Base-by-base conservation (phyloP, 75 land plant genomes). In the Gnetum montanum region DNA sequence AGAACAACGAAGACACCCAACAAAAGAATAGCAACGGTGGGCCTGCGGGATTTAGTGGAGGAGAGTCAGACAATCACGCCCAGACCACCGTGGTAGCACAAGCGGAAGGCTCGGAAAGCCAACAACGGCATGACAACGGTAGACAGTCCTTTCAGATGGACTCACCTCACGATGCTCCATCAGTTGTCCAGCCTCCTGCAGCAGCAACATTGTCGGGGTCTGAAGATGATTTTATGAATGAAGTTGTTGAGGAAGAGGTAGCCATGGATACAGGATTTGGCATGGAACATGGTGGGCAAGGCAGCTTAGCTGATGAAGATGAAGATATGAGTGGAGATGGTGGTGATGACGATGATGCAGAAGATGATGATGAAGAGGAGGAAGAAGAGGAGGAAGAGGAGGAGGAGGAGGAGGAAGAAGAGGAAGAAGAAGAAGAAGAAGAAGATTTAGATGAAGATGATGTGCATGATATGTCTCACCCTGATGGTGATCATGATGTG, bases 391-490 rank as follows among this genome's bases (percentile, higher is more conserved):
- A 86, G 35, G 85, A n/a, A n/a, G 98, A 79, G 10, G 71, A 36
- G 47, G 72, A 70, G 40, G 74, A 45, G 6, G 71, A 36, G 41
- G 72, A 70, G 51, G 74, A 61, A 31, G 80, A 76, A 43, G 82
- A 66, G 26, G 80, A 82, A 57, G 87, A 84, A 47, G 84, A 71
- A 22, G 97, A 87, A 40, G 98, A 88, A 28, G 94, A 87, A 43
- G 95, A 86, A 31, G 85, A 80, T 38, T 51, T 93, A 58, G 99
- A 90, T 50, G 99, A 90, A 23, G 98, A 95, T 59, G 98, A 85
- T 48, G 85, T 69, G 10, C 87, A 81, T 67, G 96, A 90, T 35
- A 46, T 95, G 62, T 75, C 96, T 34, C 99, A 94, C 54, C 81
- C 96, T 43, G 99, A 95, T 47, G 84, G 88, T 45, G 99, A 95